Evolutionary conservation across 164 flowering plant species (phyloP), one percentile per base, ranked within the genome.

Genomic region (Vitis labrusca): DNA sequence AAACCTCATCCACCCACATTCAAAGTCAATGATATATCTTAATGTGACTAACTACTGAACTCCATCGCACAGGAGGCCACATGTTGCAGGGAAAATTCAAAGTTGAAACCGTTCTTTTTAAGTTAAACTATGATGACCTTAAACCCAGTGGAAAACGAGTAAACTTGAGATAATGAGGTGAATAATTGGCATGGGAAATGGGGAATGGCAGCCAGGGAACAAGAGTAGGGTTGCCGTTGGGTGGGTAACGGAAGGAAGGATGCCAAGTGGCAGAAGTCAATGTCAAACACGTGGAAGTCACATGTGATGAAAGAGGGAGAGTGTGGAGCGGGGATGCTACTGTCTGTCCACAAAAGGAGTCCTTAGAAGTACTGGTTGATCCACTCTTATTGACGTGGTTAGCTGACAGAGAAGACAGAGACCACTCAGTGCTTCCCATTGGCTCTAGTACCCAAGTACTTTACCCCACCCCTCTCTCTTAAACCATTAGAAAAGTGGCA

Each of bases 341-440:
- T 66, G 70, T 68, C 64, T 51, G 60, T 52, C 52, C 53, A 63
- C 27, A 59, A 19, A 29, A 53, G 15, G 57, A 49, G 55, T 59
- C 23, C 30, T 57, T 59, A 2, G 55, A 68, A 68, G 71, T 68
- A 47, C 71, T 29, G 10, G 44, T 15, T 27, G 71, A 68, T 49
- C 59, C 10, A 53, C 49, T n/a, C 49, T 62, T 56, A 27, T 63
- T 56, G 53, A 60, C 55, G 65, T 67, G 8, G 12, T 30, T 65
- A 29, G 66, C 70, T 29, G 59, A 61, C 32, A 37, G 27, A 62
- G 27, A 57, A 74, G 48, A 37, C 44, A 68, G 60, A 16, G 64
- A 63, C 72, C 6, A 27, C 64, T 59, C 55, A 58, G 54, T 59
- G 30, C 71, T 17, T 23, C 57, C 57, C 57, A 67, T 67, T 73